Evolutionary conservation across 2,329 filamentous ascomycete genomes (phyloP), one percentile per base, ranked within the genome.

Genomic region (Albophoma yamanashiensis): DNA sequence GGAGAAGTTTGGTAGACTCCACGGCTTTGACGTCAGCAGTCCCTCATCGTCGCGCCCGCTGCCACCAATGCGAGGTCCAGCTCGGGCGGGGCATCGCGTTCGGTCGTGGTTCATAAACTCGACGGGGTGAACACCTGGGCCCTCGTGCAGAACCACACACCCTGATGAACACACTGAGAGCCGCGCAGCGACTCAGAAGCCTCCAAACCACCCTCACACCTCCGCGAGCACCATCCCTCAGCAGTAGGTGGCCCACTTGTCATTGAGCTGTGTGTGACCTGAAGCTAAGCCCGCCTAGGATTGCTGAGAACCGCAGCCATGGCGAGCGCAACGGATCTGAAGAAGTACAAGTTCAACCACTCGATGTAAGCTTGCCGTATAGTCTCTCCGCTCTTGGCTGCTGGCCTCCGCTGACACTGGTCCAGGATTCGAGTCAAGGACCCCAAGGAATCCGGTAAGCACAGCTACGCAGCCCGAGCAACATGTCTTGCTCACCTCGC

Each of bases 371-470:
- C 58, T 25, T 7, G 38, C 3, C 39, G 45, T 8, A 2, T 38
- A n/a, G 17, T 38, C 11, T 43, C 17, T 11, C n/a, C 3, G 8
- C 14, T 12, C 12, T 12, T 17, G 3, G 12, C 8, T 1, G 27
- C 2, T n/a, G 17, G 40, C 38, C 27, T 11, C n/a, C 62, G n/a
- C 58, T 69, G 39, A 64, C 58, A 8, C 60, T 59, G 36, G 58
- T 36, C 6, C 64, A 94, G 91, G 91, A 81, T 96, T 72, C 89
- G 93, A 74, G 89, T 97, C 71, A 97, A 97, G 76, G 92, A 99
- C 77, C 93, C 93, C 14, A 88, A 92, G 76, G 84, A 81, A 71
- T 91, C 88, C 45, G 76, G 88, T 89, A 78, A 56, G 76, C 70
- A 15, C 39, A 11, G 25, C 8, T 25, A 25, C 22, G 1, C 20